Conservation (phyloP, 129 eudicot genomes). For the Artemisia annua region DNA sequence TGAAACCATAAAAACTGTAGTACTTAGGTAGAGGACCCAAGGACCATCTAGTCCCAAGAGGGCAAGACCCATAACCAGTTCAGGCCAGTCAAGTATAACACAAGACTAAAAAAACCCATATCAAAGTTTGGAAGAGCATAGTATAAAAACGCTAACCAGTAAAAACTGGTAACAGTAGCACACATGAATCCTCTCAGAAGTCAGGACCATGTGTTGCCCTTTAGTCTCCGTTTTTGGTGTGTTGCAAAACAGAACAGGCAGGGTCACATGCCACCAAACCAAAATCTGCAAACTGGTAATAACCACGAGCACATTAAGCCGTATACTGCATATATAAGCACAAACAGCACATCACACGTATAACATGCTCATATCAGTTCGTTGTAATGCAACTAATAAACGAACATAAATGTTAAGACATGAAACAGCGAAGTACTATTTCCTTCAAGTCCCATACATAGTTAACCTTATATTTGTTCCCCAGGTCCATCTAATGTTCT, state of each 20-base stretch:
- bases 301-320: not conserved
- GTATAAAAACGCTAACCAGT: too few species aligned
- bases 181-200: too few species aligned
- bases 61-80: not conserved
- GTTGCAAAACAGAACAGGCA: too few species aligned
- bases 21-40: not conserved
- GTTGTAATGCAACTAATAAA: slow-evolving; percentile 4
- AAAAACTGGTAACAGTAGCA: too few species aligned
- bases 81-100: not conserved
- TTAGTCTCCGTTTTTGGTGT: too few species aligned
- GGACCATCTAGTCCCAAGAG: not conserved
- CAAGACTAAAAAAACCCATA: not conserved
- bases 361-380: slow-evolving; percentile 6
- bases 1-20: not conserved
- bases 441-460: slow-evolving; percentile 27
- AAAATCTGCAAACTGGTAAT: not conserved
- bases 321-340: not conserved
- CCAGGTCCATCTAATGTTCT: slow-evolving; percentile 26
- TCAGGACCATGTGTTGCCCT: too few species aligned
- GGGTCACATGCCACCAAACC: not conserved
- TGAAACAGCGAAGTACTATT: slow-evolving; percentile 38
- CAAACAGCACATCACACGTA: too few species aligned
- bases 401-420: not conserved
- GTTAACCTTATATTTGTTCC: slow-evolving; percentile 16
- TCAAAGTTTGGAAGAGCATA: too few species aligned